phyloP scores from a whole-genome alignment of 2,329 filamentous ascomycete genomes.

The Pyrenophora seminiperda region DNA sequence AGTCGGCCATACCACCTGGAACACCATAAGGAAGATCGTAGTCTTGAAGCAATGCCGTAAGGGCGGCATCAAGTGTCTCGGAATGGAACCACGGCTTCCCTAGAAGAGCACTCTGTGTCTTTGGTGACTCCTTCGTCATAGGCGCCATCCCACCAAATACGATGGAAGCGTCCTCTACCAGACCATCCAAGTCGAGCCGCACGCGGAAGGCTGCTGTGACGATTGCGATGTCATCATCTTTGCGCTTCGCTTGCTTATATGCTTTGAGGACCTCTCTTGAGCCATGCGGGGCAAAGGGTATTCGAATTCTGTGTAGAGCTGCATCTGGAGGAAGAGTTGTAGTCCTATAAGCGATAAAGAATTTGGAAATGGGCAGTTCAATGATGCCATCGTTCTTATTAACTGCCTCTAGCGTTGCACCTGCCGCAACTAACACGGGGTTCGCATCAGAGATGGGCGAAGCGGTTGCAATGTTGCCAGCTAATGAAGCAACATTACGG shows the following conservation, averaged over 20 bases:
- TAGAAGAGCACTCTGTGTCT: constrained; percentile 70
- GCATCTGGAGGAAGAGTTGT: constrained; percentile 81
- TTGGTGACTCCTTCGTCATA: constrained; percentile 79
- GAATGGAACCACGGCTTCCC: constrained; percentile 80
- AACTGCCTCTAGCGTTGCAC: constrained; percentile 77
- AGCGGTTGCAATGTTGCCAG: constrained; percentile 89
- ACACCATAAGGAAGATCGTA: constrained; percentile 87
- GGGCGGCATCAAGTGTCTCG: constrained; percentile 80
- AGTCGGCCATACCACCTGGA: constrained; percentile 94
- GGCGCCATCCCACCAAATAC: constrained; percentile 96
- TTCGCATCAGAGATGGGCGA: constrained; percentile 96
- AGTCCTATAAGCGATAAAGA: constrained; percentile 87
- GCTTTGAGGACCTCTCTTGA: constrained; percentile 81
- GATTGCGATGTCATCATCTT: constrained; percentile 97
- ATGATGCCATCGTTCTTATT: constrained; percentile 67
- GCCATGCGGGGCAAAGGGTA: constrained; percentile 69
- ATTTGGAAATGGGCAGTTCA: constrained; percentile 72
- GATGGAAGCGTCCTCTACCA: constrained; percentile 74
- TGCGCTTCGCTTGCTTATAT: constrained; percentile 95
- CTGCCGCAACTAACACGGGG: constrained; percentile 84
- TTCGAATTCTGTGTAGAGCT: constrained; percentile 79
- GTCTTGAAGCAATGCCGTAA: constrained; percentile 80
- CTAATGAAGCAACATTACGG: constrained; percentile 90
- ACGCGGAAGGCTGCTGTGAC: constrained; percentile 85
- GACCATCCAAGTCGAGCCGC: constrained; percentile 67